phyloP scores from a whole-genome alignment of 805 yeast genomes.

The Sungouiozyma intestinalis region DNA sequence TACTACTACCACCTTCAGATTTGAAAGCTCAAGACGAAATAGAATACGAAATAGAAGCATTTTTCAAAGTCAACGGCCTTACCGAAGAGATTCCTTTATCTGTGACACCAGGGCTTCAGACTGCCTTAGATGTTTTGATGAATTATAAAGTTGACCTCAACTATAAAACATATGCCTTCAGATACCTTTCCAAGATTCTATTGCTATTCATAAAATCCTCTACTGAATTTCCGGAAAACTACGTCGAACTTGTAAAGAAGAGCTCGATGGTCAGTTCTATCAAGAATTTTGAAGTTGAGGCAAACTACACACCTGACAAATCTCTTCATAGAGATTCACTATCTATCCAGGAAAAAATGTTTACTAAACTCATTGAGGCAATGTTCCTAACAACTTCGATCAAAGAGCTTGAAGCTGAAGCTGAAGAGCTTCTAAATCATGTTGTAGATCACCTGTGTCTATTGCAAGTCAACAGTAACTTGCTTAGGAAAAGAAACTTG shows the following conservation, averaged over 20 bases:
- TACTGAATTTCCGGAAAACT: constrained; percentile 31
- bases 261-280: constrained; percentile 35
- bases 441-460: constrained; percentile 72
- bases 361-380: constrained; percentile 54
- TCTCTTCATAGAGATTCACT: constrained; percentile 40
- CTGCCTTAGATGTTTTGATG: constrained; percentile 67
- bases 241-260: constrained; percentile 35
- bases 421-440: constrained; percentile 48
- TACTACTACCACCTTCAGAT: constrained; percentile 65
- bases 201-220: constrained; percentile 49
- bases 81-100: constrained; percentile 54
- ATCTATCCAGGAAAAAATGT: constrained; percentile 53
- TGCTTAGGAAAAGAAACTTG: constrained; percentile 56
- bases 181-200: constrained; percentile 55
- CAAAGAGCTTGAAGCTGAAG: constrained; percentile 61
- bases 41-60: constrained; percentile 62
- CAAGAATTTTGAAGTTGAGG: constrained; percentile 20
- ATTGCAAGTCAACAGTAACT: constrained; percentile 63
- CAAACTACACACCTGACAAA: constrained; percentile 32
- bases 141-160: constrained; percentile 48
- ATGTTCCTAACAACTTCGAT: constrained; percentile 69
- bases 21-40: constrained; percentile 41
- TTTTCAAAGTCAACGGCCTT: constrained; percentile 63
- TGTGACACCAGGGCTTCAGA: constrained; percentile 69
- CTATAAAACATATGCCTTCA: constrained; percentile 69